Conservation (phyloP, 192 early-diverging fungal species). For the Piromyces sp. region DNA sequence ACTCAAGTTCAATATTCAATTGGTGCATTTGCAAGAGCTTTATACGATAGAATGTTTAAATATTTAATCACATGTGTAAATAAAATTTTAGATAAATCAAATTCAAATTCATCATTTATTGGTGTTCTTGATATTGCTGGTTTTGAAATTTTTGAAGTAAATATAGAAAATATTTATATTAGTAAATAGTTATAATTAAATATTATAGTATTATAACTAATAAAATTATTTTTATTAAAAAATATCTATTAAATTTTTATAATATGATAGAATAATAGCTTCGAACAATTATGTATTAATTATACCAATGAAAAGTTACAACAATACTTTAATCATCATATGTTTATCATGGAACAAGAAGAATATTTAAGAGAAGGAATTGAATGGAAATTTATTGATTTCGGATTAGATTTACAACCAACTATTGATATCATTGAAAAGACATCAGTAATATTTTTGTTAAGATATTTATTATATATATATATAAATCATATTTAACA, state of each 20-base stretch:
- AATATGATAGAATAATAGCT: conserved; percentile 59
- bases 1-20: conserved; percentile 73
- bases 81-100: conserved; percentile 32
- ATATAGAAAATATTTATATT: too few species aligned
- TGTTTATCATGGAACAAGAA: conserved; percentile 97
- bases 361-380: conserved; percentile 93
- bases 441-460: conserved; percentile 52
- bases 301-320: conserved; percentile 97
- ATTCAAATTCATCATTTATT: conserved; percentile 68
- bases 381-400: conserved; percentile 96
- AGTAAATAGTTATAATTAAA: too few species aligned
- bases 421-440: conserved; percentile 98
- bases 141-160: conserved; percentile 93
- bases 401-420: conserved; percentile 89
- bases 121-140: conserved; percentile 98
- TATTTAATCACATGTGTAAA: conserved; percentile 79
- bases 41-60: conserved; percentile 95
- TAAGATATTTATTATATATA: too few species aligned
- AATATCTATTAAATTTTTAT: too few species aligned
- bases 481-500: too few species aligned
- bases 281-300: conserved; percentile 98
- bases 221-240: too few species aligned
- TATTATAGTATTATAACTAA: too few species aligned
- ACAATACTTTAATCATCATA: conserved; percentile 99
- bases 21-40: conserved; percentile 73